These are phyloP conservation scores for Xerocomus minutiporus DNA, from an alignment of 1,284 basidiomycete genomes.

Conservation along the genomic window DNA sequence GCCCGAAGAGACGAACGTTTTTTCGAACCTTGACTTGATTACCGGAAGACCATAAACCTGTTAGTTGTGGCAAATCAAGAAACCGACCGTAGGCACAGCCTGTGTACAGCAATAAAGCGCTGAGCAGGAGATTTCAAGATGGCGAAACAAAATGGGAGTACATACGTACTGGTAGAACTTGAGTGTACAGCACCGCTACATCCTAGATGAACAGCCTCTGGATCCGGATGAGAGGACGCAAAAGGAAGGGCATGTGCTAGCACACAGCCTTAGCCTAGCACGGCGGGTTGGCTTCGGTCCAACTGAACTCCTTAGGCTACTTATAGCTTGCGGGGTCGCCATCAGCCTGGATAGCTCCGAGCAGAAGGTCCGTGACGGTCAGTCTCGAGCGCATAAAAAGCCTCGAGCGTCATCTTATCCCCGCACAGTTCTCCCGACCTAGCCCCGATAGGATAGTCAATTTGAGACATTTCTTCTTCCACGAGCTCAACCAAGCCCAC, in stretches of 20 bases:
- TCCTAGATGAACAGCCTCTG: neutral
- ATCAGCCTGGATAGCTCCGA: conserved; percentile 1
- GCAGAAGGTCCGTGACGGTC: neutral
- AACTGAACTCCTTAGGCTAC: neutral
- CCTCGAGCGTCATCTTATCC: neutral
- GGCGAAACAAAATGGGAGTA: neutral
- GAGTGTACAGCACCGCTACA: too few species aligned
- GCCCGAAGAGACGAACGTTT: too few species aligned
- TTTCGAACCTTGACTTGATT: too few species aligned
- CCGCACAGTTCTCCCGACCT: neutral
- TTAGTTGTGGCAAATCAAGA: too few species aligned
- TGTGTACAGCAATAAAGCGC: neutral
- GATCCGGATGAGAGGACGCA: neutral
- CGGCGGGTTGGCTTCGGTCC: neutral
- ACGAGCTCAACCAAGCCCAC: neutral
- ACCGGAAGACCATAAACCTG: too few species aligned
- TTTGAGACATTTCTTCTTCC: neutral
- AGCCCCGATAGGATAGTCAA: neutral
- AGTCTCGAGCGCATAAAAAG: neutral
- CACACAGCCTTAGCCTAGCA: neutral
- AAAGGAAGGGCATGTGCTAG: neutral
- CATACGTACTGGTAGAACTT: too few species aligned
- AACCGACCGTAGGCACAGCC: too few species aligned
- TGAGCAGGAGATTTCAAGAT: neutral
- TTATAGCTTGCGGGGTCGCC: neutral